These are phyloP conservation scores for Microcos paniculata DNA, from an alignment of 345 rosid species.

Conservation along the genomic window DNA sequence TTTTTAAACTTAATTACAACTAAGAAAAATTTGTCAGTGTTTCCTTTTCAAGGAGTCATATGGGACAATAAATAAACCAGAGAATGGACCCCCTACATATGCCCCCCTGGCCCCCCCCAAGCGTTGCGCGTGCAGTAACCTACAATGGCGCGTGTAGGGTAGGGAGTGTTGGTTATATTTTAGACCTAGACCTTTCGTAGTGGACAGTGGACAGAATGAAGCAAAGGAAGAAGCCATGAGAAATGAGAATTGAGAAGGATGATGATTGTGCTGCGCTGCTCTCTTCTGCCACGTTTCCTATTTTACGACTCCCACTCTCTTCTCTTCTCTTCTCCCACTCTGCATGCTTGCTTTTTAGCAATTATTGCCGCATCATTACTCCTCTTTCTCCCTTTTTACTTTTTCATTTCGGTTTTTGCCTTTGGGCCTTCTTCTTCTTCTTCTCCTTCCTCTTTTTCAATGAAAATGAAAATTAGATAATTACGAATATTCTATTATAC, in stretches of 20 bases:
- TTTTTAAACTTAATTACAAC: neutral
- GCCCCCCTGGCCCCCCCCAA: neutral
- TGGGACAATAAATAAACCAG: constrained; percentile 16
- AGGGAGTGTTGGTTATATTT: neutral
- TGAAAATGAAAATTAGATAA: too few relatives aligned
- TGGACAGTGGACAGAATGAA: constrained; percentile 7
- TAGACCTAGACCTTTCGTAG: neutral
- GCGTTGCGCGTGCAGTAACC: neutral
- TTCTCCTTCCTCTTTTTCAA: constrained; percentile 3
- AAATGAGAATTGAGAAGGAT: neutral
- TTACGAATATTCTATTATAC: too few relatives aligned
- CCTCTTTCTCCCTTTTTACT: neutral
- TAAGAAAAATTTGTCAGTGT: constrained; percentile 12
- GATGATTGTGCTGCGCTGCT: neutral
- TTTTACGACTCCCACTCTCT: neutral
- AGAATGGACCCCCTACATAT: constrained; percentile 2
- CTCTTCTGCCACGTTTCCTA: constrained; percentile 13
- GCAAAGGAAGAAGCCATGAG: neutral
- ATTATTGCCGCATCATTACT: constrained; percentile 34
- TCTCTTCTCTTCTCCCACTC: neutral
- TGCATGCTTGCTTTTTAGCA: constrained; percentile 38
- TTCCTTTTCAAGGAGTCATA: constrained; percentile 25
- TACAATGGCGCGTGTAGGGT: neutral
- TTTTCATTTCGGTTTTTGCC: too few relatives aligned
- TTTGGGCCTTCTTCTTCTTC: neutral